phyloP scores from a whole-genome alignment of 805 yeast species.

The Kodamaea laetipori region DNA sequence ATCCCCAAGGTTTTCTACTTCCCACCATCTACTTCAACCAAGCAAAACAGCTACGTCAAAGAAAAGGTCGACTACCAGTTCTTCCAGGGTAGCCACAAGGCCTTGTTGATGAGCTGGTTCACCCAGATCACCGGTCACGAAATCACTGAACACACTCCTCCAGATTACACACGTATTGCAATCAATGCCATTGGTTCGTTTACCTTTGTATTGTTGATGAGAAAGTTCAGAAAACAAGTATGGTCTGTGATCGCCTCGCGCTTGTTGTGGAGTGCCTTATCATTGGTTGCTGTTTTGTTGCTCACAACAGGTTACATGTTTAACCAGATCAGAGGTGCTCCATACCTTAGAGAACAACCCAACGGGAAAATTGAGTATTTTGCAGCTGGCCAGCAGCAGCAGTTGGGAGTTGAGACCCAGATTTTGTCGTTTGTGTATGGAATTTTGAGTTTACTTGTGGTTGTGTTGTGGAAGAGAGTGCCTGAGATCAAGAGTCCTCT shows the following conservation, averaged over 20 bases:
- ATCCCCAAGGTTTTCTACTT: conserved; percentile 79
- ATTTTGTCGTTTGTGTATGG: conserved; percentile 76
- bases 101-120: conserved; percentile 41
- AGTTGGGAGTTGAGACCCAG: conserved; percentile 89
- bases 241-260: conserved; percentile 48
- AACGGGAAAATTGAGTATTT: conserved; percentile 43
- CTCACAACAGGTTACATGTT: conserved; percentile 93
- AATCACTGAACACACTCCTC: conserved; percentile 42
- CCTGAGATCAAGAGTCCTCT: conserved; percentile 49
- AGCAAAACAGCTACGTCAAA: conserved; percentile 28
- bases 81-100: conserved; percentile 45
- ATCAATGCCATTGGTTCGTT: conserved; percentile 40
- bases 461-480: conserved; percentile 59
- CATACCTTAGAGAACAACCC: conserved; percentile 52
- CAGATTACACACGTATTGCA: conserved; percentile 43
- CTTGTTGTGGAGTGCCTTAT: conserved; percentile 70
- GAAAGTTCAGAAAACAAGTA: conserved; percentile 35
- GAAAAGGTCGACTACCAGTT: conserved; percentile 48
- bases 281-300: conserved; percentile 64
- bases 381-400: conserved; percentile 66
- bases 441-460: conserved; percentile 57
- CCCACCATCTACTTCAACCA: conserved; percentile 47
- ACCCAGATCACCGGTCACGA: conserved; percentile 32
- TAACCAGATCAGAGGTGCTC: conserved; percentile 77
- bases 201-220: conserved; percentile 26